Conservation (phyloP, 2,329 filamentous ascomycete species). For the Colletotrichum lentis region DNA sequence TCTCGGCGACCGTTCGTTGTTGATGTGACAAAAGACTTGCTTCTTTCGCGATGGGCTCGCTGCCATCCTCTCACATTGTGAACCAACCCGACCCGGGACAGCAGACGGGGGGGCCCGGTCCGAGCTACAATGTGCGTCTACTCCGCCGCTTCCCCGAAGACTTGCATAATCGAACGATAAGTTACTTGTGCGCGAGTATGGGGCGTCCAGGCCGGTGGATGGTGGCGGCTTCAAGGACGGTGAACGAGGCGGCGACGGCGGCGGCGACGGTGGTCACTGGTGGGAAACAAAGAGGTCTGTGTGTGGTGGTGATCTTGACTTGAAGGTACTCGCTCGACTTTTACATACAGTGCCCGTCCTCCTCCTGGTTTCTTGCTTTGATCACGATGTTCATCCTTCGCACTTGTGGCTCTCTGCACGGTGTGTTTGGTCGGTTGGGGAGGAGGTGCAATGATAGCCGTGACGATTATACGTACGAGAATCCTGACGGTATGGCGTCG, state of each 20-base stretch:
- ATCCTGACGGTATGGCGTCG: not conserved
- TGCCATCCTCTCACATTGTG: no score
- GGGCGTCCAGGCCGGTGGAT: not conserved
- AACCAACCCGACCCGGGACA: no score
- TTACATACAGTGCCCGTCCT: no score
- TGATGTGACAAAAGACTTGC: no score
- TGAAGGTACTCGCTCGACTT: no score
- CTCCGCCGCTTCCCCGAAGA: conserved; percentile 25
- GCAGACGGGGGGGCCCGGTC: no score
- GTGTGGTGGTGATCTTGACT: conserved; percentile 5
- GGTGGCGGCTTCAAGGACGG: not conserved
- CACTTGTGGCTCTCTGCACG: no score
- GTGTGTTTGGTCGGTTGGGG: not conserved
- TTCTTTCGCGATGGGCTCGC: no score
- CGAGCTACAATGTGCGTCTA: not conserved
- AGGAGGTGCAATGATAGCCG: no score
- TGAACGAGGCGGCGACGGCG: conserved; percentile 15
- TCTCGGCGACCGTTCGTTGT: no score
- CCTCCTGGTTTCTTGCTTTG: not conserved
- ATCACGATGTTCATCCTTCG: not conserved
- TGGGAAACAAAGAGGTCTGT: conserved; percentile 28
- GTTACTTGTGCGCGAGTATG: conserved; percentile 4
- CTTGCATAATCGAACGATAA: conserved; percentile 5
- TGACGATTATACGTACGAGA: not conserved
- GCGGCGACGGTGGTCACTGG: no score